Conservation (phyloP, 1,139 yeast species). For the Magnusiomyces ingens region DNA sequence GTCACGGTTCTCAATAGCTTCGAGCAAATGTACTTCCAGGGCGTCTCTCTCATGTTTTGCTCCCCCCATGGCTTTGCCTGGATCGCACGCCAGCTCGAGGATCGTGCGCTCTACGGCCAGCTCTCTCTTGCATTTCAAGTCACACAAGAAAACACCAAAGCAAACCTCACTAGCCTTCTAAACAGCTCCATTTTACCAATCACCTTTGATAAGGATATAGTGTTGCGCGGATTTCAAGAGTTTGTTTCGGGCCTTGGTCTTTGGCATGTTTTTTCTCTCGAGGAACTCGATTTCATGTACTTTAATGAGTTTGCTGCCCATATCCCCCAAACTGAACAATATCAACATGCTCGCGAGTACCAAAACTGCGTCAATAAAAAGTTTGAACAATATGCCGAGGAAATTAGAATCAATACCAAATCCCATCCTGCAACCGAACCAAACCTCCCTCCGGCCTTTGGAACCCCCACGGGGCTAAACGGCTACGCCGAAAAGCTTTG, state of each 20-base stretch:
- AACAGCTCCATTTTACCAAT: neutral
- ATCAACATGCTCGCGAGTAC: neutral
- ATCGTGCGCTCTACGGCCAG: neutral
- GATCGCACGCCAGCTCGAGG: neutral
- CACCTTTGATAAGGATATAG: slow-evolving; percentile 1
- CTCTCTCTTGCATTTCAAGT: neutral
- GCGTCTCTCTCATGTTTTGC: neutral
- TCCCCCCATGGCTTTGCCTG: slow-evolving; percentile 3
- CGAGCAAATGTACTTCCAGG: neutral
- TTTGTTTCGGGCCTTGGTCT: neutral
- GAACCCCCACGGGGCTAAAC: neutral
- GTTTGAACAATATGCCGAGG: too few species aligned
- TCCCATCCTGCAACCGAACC: too few species aligned
- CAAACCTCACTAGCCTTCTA: neutral
- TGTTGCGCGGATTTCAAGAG: neutral
- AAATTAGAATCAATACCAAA: too few species aligned
- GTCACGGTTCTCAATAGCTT: slow-evolving; percentile 3
- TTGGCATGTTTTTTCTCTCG: neutral
- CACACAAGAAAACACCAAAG: neutral
- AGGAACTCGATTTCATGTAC: neutral
- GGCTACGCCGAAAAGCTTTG: slow-evolving; percentile 5
- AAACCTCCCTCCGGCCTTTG: neutral
- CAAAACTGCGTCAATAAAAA: too few species aligned
- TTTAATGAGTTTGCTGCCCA: slow-evolving; percentile 3
- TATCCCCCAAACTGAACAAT: neutral